Percentiles rank a stretch among this genome's conserved stretches.
Conservation (phyloP, 306 rosid genomes). For the Fragaria vesca region DNA sequence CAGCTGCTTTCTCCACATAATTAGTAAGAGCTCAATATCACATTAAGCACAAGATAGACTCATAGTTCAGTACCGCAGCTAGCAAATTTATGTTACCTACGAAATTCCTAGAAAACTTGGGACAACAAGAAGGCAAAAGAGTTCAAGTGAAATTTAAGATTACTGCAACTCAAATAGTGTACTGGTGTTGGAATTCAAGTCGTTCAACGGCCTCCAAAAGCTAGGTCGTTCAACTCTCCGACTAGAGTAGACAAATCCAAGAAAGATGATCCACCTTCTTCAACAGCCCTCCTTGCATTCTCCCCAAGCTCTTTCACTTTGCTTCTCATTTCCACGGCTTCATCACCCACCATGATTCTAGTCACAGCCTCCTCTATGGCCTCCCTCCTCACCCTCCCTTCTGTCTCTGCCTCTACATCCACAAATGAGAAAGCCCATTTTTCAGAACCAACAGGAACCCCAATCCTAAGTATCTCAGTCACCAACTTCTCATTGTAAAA, state of each 20-base stretch:
- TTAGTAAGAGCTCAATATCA: no score
- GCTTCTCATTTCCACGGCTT: conserved; percentile 33
- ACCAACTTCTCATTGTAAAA: conserved; percentile 46
- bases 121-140: neutral
- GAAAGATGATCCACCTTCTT: conserved; percentile 35
- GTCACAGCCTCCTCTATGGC: conserved; percentile 31
- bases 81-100: neutral
- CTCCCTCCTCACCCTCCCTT: conserved; percentile 12
- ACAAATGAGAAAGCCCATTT: conserved; percentile 9
- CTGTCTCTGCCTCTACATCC: conserved; percentile 20
- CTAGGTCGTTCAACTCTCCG: conserved; percentile 18
- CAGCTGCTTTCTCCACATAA: no score
- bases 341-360: conserved; percentile 31
- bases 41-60: no score
- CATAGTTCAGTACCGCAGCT: no score
- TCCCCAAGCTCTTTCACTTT: conserved; percentile 24
- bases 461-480: conserved; percentile 22
- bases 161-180: neutral
- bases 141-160: neutral
- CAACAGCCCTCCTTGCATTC: conserved; percentile 29
- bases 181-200: neutral
- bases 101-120: neutral
- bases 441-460: conserved; percentile 31
- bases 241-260: conserved; percentile 15
- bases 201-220: neutral